Evolutionary conservation across 805 yeast genomes (phyloP), one percentile per base, ranked within the genome.

Genomic region (Ascoidea tarda): DNA sequence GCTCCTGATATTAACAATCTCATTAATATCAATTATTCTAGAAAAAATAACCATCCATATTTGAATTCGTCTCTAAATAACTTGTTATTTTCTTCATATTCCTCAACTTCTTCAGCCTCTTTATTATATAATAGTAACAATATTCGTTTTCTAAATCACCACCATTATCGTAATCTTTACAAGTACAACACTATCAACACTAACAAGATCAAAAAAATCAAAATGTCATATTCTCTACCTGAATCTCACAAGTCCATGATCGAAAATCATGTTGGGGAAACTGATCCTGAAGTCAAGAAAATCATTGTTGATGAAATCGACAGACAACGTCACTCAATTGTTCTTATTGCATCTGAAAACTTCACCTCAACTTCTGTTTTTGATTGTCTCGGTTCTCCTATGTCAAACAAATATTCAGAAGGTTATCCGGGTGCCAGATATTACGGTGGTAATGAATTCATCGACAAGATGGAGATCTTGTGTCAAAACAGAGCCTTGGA

Each of bases 391-490:
- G 98, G 98, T 59, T 85, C 96, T 32, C 96, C 87, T 66, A 88
- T 91, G 96, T 90, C 87, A 69, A 91, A 91, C 79, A 91, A 91
- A 74, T 91, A 91, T 73, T 89, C 97, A 8, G 99, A 91, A 71
- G 98, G 98, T 58, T 91, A 91, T 71, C 99, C 99, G 47, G 96
- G 96, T 59, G 96, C 89, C 58, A 82, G 99, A 69, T 91, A 91
- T 75, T 91, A 91, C 67, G 99, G 99, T 69, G 99, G 99, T 68
- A 91, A 91, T 66, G 89, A 91, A 71, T 84, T 81, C 71, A 91
- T 91, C 63, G 99, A 91, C 72, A 77, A 81, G 73, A 88, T 87
- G 63, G 99, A 91, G 74, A 69, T 80, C 12, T 72, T 91, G 54
- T 91, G 98, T 72, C 96, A 89, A 71, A 76, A 81, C 62, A 78